Base-by-base conservation (phyloP, 1,284 basidiomycete species). In the Boletus mariae region DNA sequence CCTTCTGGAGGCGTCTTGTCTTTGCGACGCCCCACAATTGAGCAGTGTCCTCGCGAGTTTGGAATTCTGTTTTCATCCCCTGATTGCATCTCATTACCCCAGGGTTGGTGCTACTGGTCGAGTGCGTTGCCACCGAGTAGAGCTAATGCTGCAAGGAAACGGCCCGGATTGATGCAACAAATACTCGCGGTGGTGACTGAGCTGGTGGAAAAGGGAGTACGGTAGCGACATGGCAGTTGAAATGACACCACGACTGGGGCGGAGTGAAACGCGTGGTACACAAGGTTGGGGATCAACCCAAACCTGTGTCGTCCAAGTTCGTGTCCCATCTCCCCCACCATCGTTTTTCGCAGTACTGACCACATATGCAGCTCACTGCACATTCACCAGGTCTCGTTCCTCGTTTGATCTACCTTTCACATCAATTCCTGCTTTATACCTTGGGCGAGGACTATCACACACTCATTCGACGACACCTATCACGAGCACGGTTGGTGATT, bases 321-420 rank as follows among this genome's bases (percentile, higher is more conserved):
- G 62, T 56, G 2, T 34, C 3, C 34, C 38, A n/a, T 34, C n/a
- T 9, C 28, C 17, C 32, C 17, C 2, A 0, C 29, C n/a, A 45
- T 20, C 3, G 2, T 12, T 17, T 35, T 20, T 4, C 8, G 12
- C 34, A 6, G 17, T 34, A 4, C 37, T 25, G 35, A 43, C n/a
- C 0, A 50, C 29, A 47, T 31, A 51, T 42, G n/a, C 57, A 89
- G 86, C 55, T 85, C 79, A 71, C 75, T 92, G 83, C 83, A 1
- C 73, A 71, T 5, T 82, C 82, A 2, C 73, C 77, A 0, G 75
- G 71, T 2, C 73, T 90, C 25, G 75, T 90, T 1, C 87, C 90
- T 1, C 77, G 83, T 0, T 78, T 87, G 0, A 77, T 95, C 38
- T 94, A 94, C 65, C 80, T 91, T 11, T 83, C 85, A 0, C 87